Evolutionary conservation across 805 yeast species (phyloP), one percentile per base, ranked within the genome.

Genomic region (Zygoascus biomembranicola): DNA sequence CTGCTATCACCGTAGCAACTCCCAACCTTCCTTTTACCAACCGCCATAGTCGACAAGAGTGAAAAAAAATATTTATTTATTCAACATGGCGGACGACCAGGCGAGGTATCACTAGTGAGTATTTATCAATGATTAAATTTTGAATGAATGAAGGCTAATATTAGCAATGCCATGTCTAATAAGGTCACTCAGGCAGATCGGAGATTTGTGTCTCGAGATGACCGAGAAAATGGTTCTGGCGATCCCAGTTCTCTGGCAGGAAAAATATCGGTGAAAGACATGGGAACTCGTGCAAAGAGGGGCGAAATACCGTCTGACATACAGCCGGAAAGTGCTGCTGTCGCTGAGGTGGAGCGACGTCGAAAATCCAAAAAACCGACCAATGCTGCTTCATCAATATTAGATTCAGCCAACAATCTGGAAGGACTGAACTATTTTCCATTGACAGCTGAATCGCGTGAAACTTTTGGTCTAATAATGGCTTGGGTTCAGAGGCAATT

Each of bases 191-290:
- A 76, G 57, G 78, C 77, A 56, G 88, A 84, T 64, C 73, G 75
- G 56, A 67, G 82, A 50, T 69, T 80, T 41, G 65, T 79, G 50
- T 76, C 77, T 49, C 64, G 73, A 45, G 72, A 68, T 48, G 66
- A 62, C 47, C 39, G 39, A 35, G 39, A 35, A 11, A 35, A n/a
- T 8, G 39, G 39, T 11, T 35, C 39, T 35, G 81, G 85, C 2
- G 80, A 77, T 47, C 96, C 97, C 0, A 80, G 80, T 54, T 81
- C 95, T 0, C 71, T 90, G 63, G 78, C 73, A 9, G 95, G 95
- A 2, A 79, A 76, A 55, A 74, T 90, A n/a, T 69, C 81, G 3
- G 71, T 79, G 52, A 72, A 75, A 41, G 95, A 88, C 49, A 79
- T 90, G 85, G 97, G 95, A 0, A 61, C 79, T 1, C 61, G 77